Percentiles rank a stretch among this genome's conserved stretches.
These are phyloP conservation scores for Salix exigua DNA, from an alignment of 345 rosid genomes.

Conservation along the genomic window DNA sequence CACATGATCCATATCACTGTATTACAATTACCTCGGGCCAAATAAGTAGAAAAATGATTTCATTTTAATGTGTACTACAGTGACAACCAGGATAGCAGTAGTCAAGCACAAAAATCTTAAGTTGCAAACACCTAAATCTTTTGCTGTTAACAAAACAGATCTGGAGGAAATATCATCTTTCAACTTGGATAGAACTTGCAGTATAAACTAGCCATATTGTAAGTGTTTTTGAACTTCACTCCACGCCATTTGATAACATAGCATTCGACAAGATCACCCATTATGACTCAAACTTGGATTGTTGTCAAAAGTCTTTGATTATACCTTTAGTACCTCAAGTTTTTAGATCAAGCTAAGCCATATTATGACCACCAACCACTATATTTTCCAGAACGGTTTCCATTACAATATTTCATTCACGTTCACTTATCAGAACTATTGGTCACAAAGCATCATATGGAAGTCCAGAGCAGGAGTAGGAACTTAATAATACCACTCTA, in stretches of 20 bases:
- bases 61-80: not conserved
- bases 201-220: not conserved
- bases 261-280: not conserved
- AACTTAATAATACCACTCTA: not conserved
- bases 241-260: not conserved
- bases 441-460: not conserved
- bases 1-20: not conserved
- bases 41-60: not conserved
- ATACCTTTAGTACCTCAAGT: not conserved
- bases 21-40: not conserved
- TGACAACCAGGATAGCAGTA: not conserved
- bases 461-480: not conserved
- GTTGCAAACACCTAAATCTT: not conserved
- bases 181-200: slow-evolving; percentile 1
- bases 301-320: not conserved
- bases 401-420: not conserved
- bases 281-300: not conserved
- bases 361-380: slow-evolving; percentile 2
- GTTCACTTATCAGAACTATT: not conserved
- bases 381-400: not conserved
- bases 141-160: not conserved
- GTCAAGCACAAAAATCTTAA: not conserved
- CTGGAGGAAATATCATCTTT: not conserved
- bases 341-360: not conserved
- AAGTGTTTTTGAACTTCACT: not conserved